Evolutionary conservation across 441 rosid genomes (phyloP).

Genomic region (Euphorbia celastroides): DNA sequence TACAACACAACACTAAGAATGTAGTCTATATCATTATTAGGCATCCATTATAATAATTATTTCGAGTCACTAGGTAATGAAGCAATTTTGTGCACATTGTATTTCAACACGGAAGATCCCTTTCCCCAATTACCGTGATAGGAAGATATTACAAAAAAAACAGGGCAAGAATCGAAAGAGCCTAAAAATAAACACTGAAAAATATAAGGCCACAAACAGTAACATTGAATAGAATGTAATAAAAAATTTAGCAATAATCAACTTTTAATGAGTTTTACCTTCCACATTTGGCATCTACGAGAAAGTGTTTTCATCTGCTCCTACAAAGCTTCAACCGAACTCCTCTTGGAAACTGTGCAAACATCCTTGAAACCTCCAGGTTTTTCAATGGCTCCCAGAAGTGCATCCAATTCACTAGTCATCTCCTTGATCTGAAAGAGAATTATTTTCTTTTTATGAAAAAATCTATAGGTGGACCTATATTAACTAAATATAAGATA

Average conservation of each 20-base stretch:
- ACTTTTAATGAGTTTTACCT: conserved; percentile 33
- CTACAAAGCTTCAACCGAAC: conserved; percentile 65
- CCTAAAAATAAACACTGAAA: not conserved
- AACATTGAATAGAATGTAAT: not conserved
- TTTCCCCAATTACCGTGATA: not conserved
- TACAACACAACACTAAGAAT: no score
- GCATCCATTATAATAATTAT: not conserved
- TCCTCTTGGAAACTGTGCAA: conserved; percentile 58
- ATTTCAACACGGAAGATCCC: not conserved
- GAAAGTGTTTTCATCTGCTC: conserved; percentile 52
- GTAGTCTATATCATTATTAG: no score
- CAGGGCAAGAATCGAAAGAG: not conserved
- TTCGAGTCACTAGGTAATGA: not conserved
- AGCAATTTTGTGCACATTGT: not conserved
- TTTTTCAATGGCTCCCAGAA: conserved; percentile 66
- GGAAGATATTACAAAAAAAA: not conserved
- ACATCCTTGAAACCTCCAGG: conserved; percentile 82
- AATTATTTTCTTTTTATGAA: conserved; percentile 1
- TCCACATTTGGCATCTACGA: conserved; percentile 55
- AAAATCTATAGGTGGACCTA: conserved; percentile 1
- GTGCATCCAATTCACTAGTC: conserved; percentile 69
- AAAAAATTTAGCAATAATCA: not conserved
- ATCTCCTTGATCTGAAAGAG: conserved; percentile 68
- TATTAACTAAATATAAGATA: not conserved
- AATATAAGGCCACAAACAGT: not conserved